phyloP scores from a whole-genome alignment of 805 yeast species.

The Sugiyamaella floridensis region DNA sequence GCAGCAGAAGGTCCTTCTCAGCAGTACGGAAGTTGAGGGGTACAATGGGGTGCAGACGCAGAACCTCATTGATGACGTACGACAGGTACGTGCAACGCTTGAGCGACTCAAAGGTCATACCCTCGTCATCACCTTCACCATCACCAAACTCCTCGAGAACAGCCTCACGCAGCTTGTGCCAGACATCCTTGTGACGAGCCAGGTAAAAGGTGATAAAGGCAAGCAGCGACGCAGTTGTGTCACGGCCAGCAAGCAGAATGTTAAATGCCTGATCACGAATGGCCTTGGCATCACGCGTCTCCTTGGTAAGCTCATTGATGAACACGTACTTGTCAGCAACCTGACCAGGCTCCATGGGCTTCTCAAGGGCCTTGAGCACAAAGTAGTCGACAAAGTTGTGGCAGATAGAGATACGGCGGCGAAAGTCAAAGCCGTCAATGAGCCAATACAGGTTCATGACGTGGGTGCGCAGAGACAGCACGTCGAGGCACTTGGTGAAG shows the following conservation, averaged over 20 bases:
- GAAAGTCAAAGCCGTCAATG: conserved; percentile 25
- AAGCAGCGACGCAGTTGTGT: conserved; percentile 47
- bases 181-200: conserved; percentile 35
- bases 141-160: conserved; percentile 34
- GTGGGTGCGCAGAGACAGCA: conserved; percentile 5
- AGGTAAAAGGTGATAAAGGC: conserved; percentile 41
- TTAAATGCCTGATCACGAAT: conserved; percentile 47
- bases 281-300: conserved; percentile 42
- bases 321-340: conserved; percentile 37
- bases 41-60: conserved; percentile 48
- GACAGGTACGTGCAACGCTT: conserved; percentile 43
- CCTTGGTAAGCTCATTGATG: conserved; percentile 42
- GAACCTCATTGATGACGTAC: conserved; percentile 42
- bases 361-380: conserved; percentile 35
- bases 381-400: conserved; percentile 35
- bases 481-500: conserved; percentile 6
- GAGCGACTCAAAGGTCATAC: conserved; percentile 39
- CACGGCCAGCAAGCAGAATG: conserved; percentile 48
- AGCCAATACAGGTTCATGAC: conserved; percentile 20
- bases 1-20: conserved; percentile 41
- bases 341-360: conserved; percentile 11
- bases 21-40: conserved; percentile 45
- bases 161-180: conserved; percentile 33
- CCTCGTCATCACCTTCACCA: conserved; percentile 15
- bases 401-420: conserved; percentile 27